Evolutionary conservation across 495 filamentous ascomycete genomes (phyloP), one percentile per base, ranked within the genome.

Genomic region (Penicillium ucsense): DNA sequence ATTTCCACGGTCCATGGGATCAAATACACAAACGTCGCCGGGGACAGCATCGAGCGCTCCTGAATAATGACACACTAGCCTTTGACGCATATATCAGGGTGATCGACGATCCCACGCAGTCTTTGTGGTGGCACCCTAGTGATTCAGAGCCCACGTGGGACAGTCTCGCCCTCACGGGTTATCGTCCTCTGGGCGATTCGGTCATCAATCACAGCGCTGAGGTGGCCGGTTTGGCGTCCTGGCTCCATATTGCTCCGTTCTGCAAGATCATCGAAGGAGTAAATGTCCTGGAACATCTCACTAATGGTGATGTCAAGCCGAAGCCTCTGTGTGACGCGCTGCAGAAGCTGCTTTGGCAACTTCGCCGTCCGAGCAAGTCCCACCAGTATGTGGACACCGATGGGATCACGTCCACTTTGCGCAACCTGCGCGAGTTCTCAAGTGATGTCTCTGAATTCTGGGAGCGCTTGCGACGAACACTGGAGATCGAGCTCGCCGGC

Each of bases 91-190:
- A 84, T 53, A 79, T 85, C 51, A 76, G 80, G 9, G 70, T 81
- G 29, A 58, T 84, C 32, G 62, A 83, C 11, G 82, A 85, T 50
- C 74, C 78, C 8, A 84, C 82, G 3, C 62, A 68, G 6, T 77
- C 73, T 31, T 64, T 84, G n/a, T 84, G 81, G 80, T 80, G 78
- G 65, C 77, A 83, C 53, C 60, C 66, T 56, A 65, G 75, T 46
- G 56, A 90, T 73, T 60, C 84, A 64, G 60, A 81, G 63, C 52
- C 81, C 72, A 70, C 89, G 82, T 53, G 91, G 88, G 55, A 98
- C 77, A 62, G 88, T 53, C 71, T 76, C 76, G 66, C 70, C 6
- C 70, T 78, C 63, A 82, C 81, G 29, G 80, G 82, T 20, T 73
- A 83, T 34, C 75, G 74, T 45, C 70, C 75, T 4, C 53, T 84